Base-by-base conservation (phyloP, 345 rosid species). In the Salix udensis region DNA sequence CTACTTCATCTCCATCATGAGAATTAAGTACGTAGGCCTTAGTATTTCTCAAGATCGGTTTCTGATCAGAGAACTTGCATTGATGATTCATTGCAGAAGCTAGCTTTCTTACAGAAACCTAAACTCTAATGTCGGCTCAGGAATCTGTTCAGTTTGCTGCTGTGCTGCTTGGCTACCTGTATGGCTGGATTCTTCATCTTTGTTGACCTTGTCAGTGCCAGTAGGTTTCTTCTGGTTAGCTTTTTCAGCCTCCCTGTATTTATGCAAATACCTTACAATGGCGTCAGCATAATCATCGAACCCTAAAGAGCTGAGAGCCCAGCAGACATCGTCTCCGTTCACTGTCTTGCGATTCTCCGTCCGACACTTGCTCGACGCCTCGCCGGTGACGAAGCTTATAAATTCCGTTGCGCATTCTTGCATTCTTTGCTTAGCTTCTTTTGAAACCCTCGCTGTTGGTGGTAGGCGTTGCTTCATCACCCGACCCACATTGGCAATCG, bases 361-460 rank as follows among this genome's bases (percentile, higher is more conserved):
- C 61, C 77, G 84, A 81, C 84, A 81, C 80, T 77, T 81, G 75
- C 68, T 77, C n/a, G 84, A 73, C 24, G 84, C 84, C 74, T 81
- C 84, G 18, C 72, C 36, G 0, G 80, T 77, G 24, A 81, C 80
- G 67, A 81, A 81, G 64, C 84, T 76, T 77, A 81, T 52, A 48
- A 81, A 81, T 73, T 81, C 84, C 4, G 80, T 76, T 15, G 80
- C 80, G 72, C 84, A 77, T 77, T 81, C 84, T 76, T 81, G 84
- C 71, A 76, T 77, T 37, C 67, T 73, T 73, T 77, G 66, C 53
- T 81, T 81, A 3, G 75, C 84, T 62, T 77, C 84, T 68, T 77
- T 81, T 16, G 84, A 81, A 31, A 81, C 73, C 77, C 77, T 81
- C 21, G 80, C 80, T 5, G 7, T 73, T 68, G 71, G 44, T 60